phyloP scores from a whole-genome alignment of 2,329 filamentous ascomycete species.

The Arthrobotrys conoides region DNA sequence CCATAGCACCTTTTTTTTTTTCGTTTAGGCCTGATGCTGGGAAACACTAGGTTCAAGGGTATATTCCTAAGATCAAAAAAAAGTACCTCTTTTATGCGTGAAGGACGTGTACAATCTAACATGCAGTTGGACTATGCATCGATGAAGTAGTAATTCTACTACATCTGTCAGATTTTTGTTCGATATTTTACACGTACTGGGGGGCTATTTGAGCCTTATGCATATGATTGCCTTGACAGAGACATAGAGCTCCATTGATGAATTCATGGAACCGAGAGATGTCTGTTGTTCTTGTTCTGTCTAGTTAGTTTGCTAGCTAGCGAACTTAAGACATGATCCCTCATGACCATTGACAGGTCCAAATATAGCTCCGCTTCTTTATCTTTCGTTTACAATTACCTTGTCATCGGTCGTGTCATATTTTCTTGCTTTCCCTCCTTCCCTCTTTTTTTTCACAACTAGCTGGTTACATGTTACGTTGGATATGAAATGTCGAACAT shows the following conservation, averaged over 20 bases:
- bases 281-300: too few relatives aligned
- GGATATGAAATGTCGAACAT: slow-evolving; percentile 23
- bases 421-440: background rate
- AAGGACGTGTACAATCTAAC: slow-evolving; percentile 18
- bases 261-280: slow-evolving; percentile 9
- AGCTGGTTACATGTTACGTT: background rate
- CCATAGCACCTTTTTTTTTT: background rate
- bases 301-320: background rate
- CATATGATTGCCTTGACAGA: slow-evolving; percentile 3
- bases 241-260: slow-evolving; percentile 13
- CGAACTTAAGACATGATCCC: slow-evolving; percentile 10
- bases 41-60: slow-evolving; percentile 5
- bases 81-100: slow-evolving; percentile 12
- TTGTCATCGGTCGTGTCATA: background rate
- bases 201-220: background rate
- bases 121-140: slow-evolving; percentile 5
- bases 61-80: background rate
- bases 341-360: slow-evolving; percentile 53
- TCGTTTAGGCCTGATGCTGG: slow-evolving; percentile 28
- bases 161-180: background rate
- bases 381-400: slow-evolving; percentile 16
- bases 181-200: background rate
- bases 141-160: slow-evolving; percentile 6
- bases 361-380: slow-evolving; percentile 25
- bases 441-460: too few relatives aligned